These are phyloP conservation scores for Suillus variegatus DNA, from an alignment of 768 basidiomycete genomes.

Conservation along the genomic window DNA sequence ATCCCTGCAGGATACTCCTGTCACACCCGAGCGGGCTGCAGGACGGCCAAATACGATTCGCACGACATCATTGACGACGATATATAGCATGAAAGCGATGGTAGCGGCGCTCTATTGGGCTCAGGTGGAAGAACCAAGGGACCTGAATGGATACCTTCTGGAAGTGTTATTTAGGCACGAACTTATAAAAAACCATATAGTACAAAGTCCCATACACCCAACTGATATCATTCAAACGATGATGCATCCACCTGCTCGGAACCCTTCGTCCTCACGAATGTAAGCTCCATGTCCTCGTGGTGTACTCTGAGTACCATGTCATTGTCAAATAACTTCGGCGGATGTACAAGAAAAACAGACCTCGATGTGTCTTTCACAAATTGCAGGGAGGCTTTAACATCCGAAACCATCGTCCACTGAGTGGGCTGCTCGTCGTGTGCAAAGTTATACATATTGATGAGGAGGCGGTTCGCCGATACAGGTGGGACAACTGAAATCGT, in stretches of 20 bases:
- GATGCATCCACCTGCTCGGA: background rate
- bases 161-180: constrained; percentile 34
- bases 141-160: constrained; percentile 21
- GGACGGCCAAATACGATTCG: constrained; percentile 26
- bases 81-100: constrained; percentile 41
- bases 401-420: background rate
- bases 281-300: background rate
- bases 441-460: background rate
- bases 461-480: background rate
- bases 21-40: constrained; percentile 22
- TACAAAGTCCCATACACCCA: background rate
- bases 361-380: background rate
- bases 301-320: background rate
- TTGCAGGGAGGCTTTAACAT: background rate
- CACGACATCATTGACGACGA: constrained; percentile 33
- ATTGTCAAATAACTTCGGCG: background rate
- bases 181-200: constrained; percentile 8
- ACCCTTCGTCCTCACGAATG: background rate
- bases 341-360: background rate
- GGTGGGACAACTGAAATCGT: constrained; percentile 8
- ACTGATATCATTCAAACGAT: background rate
- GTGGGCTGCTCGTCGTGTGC: background rate
- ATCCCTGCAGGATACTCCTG: constrained; percentile 26
- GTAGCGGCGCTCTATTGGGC: constrained; percentile 46
- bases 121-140: constrained; percentile 30